phyloP scores from a whole-genome alignment of 768 basidiomycete genomes.

The Boletus tomentosulus region DNA sequence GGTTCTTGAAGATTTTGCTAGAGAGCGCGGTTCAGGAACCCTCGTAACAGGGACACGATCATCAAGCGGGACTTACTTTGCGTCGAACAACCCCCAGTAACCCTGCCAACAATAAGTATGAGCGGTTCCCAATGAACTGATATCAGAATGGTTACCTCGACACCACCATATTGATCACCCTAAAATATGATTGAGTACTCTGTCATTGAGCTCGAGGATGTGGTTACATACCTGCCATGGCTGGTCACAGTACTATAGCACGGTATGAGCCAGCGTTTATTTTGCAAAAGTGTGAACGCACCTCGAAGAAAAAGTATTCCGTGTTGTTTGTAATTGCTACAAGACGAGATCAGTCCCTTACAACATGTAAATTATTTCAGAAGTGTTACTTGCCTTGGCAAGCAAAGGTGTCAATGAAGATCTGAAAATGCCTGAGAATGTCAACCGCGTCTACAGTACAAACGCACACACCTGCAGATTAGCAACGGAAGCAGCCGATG shows the following conservation, averaged over 20 bases:
- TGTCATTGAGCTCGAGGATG: neutral
- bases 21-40: constrained; percentile 16
- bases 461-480: constrained; percentile 50
- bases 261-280: neutral
- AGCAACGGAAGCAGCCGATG: constrained; percentile 53
- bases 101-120: constrained; percentile 26
- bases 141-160: constrained; percentile 44
- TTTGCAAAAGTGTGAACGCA: constrained; percentile 17
- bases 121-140: constrained; percentile 6
- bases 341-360: constrained; percentile 6
- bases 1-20: constrained; percentile 67
- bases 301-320: constrained; percentile 86
- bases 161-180: constrained; percentile 70
- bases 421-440: constrained; percentile 37
- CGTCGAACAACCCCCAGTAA: constrained; percentile 66
- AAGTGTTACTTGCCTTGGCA: constrained; percentile 41
- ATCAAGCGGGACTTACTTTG: constrained; percentile 38
- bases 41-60: constrained; percentile 11
- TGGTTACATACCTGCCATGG: constrained; percentile 62
- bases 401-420: constrained; percentile 81
- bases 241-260: constrained; percentile 64
- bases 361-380: neutral
- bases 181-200: constrained; percentile 25
- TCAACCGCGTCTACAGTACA: neutral
- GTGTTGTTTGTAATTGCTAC: constrained; percentile 74